Evolutionary conservation across 2,329 filamentous ascomycete genomes (phyloP), one percentile per base, ranked within the genome.

Genomic region (Claviceps sp.): DNA sequence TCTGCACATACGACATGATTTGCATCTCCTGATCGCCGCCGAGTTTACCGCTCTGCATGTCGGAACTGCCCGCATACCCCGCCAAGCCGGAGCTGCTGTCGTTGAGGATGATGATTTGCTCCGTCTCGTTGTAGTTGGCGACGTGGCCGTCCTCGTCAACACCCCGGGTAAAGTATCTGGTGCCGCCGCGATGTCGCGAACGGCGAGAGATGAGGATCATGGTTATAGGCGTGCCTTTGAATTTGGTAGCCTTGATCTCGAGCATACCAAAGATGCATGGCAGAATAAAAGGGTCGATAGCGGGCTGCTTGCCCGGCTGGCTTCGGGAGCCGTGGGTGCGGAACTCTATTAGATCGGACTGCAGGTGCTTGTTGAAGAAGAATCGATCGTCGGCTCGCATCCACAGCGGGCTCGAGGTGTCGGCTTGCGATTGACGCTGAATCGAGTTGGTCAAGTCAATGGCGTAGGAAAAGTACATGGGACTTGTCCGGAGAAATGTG

Each of bases 61-160:
- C 82, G 54, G 79, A 76, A 59, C 84, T 85, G 50, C 87, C 86
- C 48, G 85, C 85, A 67, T 87, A 95, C 6, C 89, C 90, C 42
- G 87, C 83, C 44, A 93, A 70, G 1, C 85, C 85, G 53, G 81
- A 81, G 47, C 79, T 76, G 52, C 73, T 78, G 68, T 97, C 93
- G 61, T 97, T 97, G 59, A 97, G 70, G 40, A 98, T 81, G 55
- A 95, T 77, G 38, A 93, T 76, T 65, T 98, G 93, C 65, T 98
- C 93, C 0, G 93, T 97, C 74, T 98, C 93, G 65, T 98, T 98
- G 76, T 91, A 98, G 67, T 98, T 98, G 58, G 93, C 89, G n/a
- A 93, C 93, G 65, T 97, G 82, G 24, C 93, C 93, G 56, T 93
- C 77, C 58, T 95, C 90, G 64, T 98, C 91, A 47, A 97, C 81